Base-by-base conservation (phyloP, 169 alveolate species). In the Plasmodium vinckei region DNA sequence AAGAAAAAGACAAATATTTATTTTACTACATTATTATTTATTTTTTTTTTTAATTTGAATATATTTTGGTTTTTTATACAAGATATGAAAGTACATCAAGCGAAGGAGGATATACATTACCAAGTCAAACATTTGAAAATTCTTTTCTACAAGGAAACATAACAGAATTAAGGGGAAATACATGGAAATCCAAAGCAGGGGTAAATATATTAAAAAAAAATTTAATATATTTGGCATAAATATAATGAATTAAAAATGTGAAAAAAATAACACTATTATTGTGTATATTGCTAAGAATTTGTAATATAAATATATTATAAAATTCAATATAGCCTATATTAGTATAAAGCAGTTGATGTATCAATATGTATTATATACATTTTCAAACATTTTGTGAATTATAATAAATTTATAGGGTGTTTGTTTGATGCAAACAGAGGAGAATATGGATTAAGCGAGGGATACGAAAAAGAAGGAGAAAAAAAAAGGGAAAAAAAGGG, bases 111-210 rank as follows among this genome's bases (percentile, higher is more conserved):
- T 25, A 1, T 15, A 27, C 17, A 21, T 17, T 64, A 56, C 21
- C 17, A n/a, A 27, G 53, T 59, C 59, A 19, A 69, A 25, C 21
- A 2, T 33, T 6, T n/a, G 46, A 54, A 53, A 33, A 79, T 19
- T 13, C 82, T 27, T 6, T 25, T n/a, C 69, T 21, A 17, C 56
- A 56, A 44, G n/a, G 21, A 25, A 86, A 69, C 19, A 10, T 61
- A 61, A 33, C 39, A n/a, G 51, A 69, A 12, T 27, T 84, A 21
- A 69, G 87, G 68, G 70, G 68, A 69, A 84, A 69, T 84, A 69
- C 59, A 44, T 84, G 91, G 91, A 84, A 70, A 54, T 84, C 91
- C 9, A 84, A 84, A 53, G 91, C 91, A 13, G 91, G 91, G 61
- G 91, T 84, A 69, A 68, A 61, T 13, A 13, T 39, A 56, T 23